Conservation (phyloP, 176 grass and related monocot genomes). For the Rhipidocladum racemiflorum region DNA sequence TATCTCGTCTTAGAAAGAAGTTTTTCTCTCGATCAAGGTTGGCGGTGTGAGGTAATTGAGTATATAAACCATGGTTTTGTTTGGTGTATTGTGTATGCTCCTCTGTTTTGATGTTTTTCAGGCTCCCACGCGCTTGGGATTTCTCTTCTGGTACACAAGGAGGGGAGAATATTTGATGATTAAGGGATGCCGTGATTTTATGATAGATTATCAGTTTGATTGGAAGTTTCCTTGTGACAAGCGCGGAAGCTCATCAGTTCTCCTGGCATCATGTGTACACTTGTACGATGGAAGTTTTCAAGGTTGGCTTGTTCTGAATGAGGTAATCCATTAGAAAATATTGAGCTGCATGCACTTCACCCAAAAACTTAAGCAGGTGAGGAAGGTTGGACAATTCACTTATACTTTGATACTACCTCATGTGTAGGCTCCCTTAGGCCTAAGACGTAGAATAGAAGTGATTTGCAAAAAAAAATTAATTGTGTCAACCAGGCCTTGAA, state of each 20-base stretch:
- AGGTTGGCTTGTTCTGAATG: not conserved
- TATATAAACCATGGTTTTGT: not conserved
- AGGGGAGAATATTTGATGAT: not conserved
- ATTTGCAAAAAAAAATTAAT: no score
- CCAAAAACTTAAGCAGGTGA: no score
- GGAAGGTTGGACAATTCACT: no score
- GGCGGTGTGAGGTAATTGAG: not conserved
- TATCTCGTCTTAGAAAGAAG: not conserved
- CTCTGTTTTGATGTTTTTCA: not conserved
- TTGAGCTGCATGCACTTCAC: no score
- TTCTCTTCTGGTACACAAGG: not conserved
- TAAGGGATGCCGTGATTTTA: conserved; percentile 29
- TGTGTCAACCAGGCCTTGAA: no score
- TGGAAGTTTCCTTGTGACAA: not conserved
- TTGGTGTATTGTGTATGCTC: not conserved
- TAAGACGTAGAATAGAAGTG: no score
- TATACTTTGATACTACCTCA: no score
- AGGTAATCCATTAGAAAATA: not conserved
- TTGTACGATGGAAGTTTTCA: not conserved
- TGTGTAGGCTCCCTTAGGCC: no score
- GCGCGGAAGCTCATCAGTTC: not conserved
- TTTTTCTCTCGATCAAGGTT: not conserved
- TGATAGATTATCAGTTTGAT: conserved; percentile 23
- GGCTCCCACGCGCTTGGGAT: not conserved
- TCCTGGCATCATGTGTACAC: not conserved